Evolutionary conservation across 257 asterid species (phyloP).

Genomic region (Thymus mandschuricus): DNA sequence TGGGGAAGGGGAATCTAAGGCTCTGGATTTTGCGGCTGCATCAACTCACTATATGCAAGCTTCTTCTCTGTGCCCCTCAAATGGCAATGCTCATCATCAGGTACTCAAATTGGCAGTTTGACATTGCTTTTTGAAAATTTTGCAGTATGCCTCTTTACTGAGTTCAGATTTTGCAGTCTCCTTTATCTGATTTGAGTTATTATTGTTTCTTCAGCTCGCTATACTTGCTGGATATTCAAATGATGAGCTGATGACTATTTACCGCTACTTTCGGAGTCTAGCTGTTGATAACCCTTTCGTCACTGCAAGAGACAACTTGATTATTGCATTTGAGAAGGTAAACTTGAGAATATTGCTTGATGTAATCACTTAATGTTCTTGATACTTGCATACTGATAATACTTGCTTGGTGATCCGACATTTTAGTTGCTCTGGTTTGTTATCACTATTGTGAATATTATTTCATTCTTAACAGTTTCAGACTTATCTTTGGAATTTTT

Average conservation of each 20-base stretch:
- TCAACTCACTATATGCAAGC: conserved; percentile 83
- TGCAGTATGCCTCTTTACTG: background rate
- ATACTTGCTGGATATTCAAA: conserved; percentile 76
- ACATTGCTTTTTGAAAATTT: background rate
- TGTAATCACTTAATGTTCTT: background rate
- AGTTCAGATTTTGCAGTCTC: background rate
- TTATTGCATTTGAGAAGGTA: conserved; percentile 91
- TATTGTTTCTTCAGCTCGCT: conserved; percentile 63
- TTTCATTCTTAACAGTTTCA: background rate
- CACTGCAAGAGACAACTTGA: conserved; percentile 82
- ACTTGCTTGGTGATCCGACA: background rate
- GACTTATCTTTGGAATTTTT: conserved; percentile 14
- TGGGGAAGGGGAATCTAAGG: conserved; percentile 85
- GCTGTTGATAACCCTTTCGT: conserved; percentile 71
- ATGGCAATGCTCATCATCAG: conserved; percentile 93
- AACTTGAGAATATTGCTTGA: background rate
- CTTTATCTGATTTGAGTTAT: background rate
- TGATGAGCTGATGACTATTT: conserved; percentile 68
- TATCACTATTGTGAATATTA: background rate
- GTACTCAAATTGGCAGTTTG: conserved; percentile 32
- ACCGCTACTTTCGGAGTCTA: conserved; percentile 81
- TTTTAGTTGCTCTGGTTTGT: conserved; percentile 11
- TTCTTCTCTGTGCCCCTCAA: conserved; percentile 73
- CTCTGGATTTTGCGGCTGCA: conserved; percentile 74
- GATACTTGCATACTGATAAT: background rate